A percentile compares a stretch with the other conserved stretches of the same genome.
phyloP scores from a whole-genome alignment of 768 basidiomycete species.

The Termitomyces sp. region DNA sequence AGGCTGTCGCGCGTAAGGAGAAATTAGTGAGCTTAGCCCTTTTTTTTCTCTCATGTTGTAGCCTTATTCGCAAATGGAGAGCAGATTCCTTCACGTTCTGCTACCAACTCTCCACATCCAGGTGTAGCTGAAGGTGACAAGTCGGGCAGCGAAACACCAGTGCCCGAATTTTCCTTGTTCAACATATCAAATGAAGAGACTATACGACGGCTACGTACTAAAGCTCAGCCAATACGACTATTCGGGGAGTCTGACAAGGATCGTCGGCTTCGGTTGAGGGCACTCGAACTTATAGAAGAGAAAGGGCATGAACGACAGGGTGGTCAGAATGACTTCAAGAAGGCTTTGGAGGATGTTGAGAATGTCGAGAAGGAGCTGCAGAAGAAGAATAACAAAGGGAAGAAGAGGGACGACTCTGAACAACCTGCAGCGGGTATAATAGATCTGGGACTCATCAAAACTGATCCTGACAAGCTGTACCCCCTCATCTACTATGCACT shows the following conservation, averaged over 20 bases:
- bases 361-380: conserved; percentile 64
- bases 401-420: conserved; percentile 61
- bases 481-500: conserved; percentile 95
- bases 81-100: conserved; percentile 35
- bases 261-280: conserved; percentile 80
- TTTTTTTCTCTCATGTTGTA: neutral
- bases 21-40: conserved; percentile 37
- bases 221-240: conserved; percentile 90
- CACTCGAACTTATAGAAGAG: conserved; percentile 93
- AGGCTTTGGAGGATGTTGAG: conserved; percentile 83
- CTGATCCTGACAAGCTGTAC: conserved; percentile 91
- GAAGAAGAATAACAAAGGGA: conserved; percentile 52
- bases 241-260: conserved; percentile 97
- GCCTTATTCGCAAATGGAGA: conserved; percentile 41
- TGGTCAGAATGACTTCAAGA: conserved; percentile 94
- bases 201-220: conserved; percentile 78
- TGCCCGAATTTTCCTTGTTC: conserved; percentile 53
- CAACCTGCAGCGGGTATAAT: conserved; percentile 51
- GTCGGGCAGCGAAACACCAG: conserved; percentile 26
- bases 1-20: conserved; percentile 24
- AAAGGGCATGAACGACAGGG: conserved; percentile 72
- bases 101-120: conserved; percentile 36
- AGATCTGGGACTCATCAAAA: conserved; percentile 78
- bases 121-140: conserved; percentile 22
- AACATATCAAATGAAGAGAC: conserved; percentile 94